Base-by-base conservation (phyloP, 2,329 filamentous ascomycete genomes). In the Colletotrichum tropicale region DNA sequence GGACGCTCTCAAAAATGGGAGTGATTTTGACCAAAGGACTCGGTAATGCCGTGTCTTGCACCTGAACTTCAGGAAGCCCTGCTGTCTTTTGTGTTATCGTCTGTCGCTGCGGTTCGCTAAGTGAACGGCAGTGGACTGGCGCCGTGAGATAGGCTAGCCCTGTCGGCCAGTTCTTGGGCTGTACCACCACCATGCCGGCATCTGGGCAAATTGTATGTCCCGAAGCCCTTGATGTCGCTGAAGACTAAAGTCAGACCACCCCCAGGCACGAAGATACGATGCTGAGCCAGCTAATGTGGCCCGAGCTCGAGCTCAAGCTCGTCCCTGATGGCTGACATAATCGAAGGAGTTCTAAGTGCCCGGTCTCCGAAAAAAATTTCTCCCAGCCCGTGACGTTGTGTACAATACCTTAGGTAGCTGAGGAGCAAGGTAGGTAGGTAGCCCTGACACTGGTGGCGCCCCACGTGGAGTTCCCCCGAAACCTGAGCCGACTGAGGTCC, bases 111-210 rank as follows among this genome's bases (percentile, higher is more conserved):
- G 80, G 21, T 18, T 83, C 80, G 8, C 85, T 85, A 43, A 92
- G 80, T 76, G 86, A 83, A 55, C 85, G 85, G 32, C 88, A 88
- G 81, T 90, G 87, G 5, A 84, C 80, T 3, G 91, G 90, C 4
- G 83, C 78, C 3, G 83, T 85, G 64, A 93, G 87, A 79, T 93
- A 93, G 3, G 86, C 85, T 3, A 92, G 78, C 12, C 83, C 68
- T 6, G 83, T 48, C 0, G 91, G 91, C 92, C 92, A 93, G 82
- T 92, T 92, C 77, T 88, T 89, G 4, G 91, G 91, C 28, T 80
- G 71, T 30, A 64, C 21, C 69, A 76, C 67, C 43, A 24, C 28
- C 28, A 34, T 32, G 28, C 18, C 34, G 58, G n/a, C 43, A 52
- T 21, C 43, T 52, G n/a, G n/a, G 43, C n/a, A 52, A 24, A 6